These are phyloP conservation scores for Aureobasidium subglaciale DNA, from an alignment of 2,329 filamentous ascomycete species.

Conservation along the genomic window DNA sequence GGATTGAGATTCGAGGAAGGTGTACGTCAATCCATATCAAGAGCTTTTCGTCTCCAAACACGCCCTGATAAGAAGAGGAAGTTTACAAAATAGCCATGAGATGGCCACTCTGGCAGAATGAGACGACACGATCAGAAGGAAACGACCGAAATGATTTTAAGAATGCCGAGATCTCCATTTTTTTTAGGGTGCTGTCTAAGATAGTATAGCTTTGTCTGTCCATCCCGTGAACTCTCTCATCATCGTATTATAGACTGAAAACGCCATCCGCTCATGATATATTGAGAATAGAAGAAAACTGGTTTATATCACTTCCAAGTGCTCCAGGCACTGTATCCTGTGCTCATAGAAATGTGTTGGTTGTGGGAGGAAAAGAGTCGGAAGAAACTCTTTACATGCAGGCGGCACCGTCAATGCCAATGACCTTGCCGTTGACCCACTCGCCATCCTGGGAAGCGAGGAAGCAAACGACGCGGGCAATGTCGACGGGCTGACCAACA, in stretches of 20 bases:
- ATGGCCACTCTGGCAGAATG: too few relatives aligned
- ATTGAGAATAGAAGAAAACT: neutral
- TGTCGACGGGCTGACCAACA: constrained; percentile 61
- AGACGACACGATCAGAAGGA: neutral
- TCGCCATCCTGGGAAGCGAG: constrained; percentile 52
- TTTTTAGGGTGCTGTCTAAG: constrained; percentile 4
- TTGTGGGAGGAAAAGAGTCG: neutral
- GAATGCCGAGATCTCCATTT: neutral
- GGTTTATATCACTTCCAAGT: neutral
- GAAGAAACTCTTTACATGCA: constrained; percentile 28
- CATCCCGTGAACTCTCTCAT: neutral
- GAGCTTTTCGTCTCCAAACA: too few relatives aligned
- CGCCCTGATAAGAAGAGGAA: too few relatives aligned
- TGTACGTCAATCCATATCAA: too few relatives aligned
- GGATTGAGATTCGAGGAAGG: too few relatives aligned
- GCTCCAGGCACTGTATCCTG: constrained; percentile 10
- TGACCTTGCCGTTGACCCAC: constrained; percentile 49
- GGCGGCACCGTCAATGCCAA: constrained; percentile 39
- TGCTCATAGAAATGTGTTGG: neutral
- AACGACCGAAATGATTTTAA: neutral
- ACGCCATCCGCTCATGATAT: constrained; percentile 11
- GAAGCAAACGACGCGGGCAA: constrained; percentile 59
- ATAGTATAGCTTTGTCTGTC: neutral
- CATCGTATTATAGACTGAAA: neutral
- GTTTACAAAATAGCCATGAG: too few relatives aligned